Conservation (phyloP, 2,329 filamentous ascomycete species). For the Paracorniculantispora psalliotae region DNA sequence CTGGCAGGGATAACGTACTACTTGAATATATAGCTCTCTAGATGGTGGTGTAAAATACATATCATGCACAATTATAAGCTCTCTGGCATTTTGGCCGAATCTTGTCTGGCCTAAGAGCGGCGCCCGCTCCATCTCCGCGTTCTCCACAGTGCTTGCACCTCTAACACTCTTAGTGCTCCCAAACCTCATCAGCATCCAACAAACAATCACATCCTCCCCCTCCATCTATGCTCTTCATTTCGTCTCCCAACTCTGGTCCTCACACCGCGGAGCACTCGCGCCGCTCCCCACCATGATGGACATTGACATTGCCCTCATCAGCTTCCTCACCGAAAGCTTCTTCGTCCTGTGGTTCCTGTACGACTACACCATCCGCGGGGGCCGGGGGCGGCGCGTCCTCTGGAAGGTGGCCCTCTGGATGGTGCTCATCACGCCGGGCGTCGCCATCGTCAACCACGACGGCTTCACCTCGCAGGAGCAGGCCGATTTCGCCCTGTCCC, state of each 20-base stretch:
- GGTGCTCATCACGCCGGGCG: background rate
- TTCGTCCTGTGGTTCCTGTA: slow-evolving; percentile 1
- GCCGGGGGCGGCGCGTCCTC: slow-evolving; percentile 1
- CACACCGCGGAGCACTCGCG: background rate
- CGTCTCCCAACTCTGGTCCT: background rate
- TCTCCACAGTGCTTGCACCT: too few species aligned
- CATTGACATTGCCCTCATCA: background rate
- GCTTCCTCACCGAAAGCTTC: background rate
- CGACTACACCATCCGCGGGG: background rate
- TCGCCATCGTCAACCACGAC: slow-evolving; percentile 3
- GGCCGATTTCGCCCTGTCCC: background rate
- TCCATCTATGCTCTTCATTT: background rate
- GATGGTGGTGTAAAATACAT: too few species aligned
- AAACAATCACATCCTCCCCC: background rate
- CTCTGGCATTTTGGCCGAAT: too few species aligned
- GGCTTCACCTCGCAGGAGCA: slow-evolving; percentile 8
- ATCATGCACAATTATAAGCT: too few species aligned
- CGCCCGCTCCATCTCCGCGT: too few species aligned
- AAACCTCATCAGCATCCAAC: too few species aligned
- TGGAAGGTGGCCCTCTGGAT: slow-evolving; percentile 4
- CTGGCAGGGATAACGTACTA: too few species aligned
- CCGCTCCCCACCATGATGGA: background rate
- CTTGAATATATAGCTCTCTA: too few species aligned
- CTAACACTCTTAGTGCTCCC: too few species aligned
- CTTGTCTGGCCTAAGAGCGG: too few species aligned